Evolutionary conservation across 202 grass and related monocot species (phyloP).

Genomic region (Zoysia matrella): DNA sequence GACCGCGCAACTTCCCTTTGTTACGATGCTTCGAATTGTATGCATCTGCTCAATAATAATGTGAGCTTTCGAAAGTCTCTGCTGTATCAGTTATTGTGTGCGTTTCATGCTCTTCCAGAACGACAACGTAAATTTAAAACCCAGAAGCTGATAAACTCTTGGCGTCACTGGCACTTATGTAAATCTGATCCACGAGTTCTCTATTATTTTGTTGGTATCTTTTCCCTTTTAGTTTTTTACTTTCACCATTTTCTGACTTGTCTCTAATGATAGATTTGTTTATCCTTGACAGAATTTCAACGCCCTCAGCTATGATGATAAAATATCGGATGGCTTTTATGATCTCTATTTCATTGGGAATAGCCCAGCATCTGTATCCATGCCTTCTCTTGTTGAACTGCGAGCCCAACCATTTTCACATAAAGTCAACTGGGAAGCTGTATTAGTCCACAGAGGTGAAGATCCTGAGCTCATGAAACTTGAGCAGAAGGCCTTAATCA

Average conservation of each 20-base stretch:
- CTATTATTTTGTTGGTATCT: neutral
- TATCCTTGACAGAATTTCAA: slow-evolving; percentile 85
- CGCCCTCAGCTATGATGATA: slow-evolving; percentile 90
- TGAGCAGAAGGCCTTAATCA: slow-evolving; percentile 65
- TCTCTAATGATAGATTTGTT: slow-evolving; percentile 44
- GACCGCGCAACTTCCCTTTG: neutral
- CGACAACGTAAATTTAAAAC: neutral
- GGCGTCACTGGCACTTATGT: neutral
- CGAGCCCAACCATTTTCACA: slow-evolving; percentile 63
- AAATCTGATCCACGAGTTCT: neutral
- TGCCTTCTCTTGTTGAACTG: slow-evolving; percentile 84
- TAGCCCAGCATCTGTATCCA: slow-evolving; percentile 47
- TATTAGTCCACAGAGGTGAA: slow-evolving; percentile 90
- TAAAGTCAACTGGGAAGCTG: slow-evolving; percentile 76
- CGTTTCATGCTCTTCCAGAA: slow-evolving; percentile 8
- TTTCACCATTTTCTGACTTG: slow-evolving; percentile 30
- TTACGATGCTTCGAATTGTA: neutral
- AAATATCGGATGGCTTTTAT: slow-evolving; percentile 94
- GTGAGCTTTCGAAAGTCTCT: neutral
- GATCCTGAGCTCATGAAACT: slow-evolving; percentile 81
- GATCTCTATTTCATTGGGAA: slow-evolving; percentile 75
- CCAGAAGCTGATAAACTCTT: neutral
- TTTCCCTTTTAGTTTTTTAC: neutral
- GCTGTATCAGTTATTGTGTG: neutral
- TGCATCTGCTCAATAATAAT: neutral